A percentile compares a stretch with the other conserved stretches of the same genome.
Conservation (phyloP, 140 eudicot genomes). For the Ambrosia hybrid region DNA sequence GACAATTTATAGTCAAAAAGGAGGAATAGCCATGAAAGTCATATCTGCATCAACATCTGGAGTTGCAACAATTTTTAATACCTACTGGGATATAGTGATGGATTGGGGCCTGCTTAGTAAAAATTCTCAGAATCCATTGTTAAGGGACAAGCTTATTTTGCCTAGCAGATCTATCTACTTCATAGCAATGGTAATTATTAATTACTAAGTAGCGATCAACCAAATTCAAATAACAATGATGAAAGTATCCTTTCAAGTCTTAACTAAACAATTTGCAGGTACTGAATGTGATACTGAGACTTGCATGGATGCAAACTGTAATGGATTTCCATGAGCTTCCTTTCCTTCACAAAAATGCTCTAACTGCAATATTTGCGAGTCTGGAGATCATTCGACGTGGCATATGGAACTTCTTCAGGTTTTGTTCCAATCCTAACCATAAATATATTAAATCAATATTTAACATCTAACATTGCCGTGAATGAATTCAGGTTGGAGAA, state of each 20-base stretch:
- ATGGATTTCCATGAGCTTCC: conserved; percentile 39
- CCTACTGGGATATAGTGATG: conserved; percentile 56
- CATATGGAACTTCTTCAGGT: conserved; percentile 79
- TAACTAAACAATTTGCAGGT: conserved; percentile 36
- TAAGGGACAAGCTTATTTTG: conserved; percentile 67
- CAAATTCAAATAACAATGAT: too few species aligned
- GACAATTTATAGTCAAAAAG: conserved; percentile 40
- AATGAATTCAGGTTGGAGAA: conserved; percentile 45
- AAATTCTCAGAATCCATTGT: conserved; percentile 64
- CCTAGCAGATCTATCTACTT: conserved; percentile 55
- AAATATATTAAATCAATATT: too few species aligned
- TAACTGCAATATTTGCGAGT: conserved; percentile 38
- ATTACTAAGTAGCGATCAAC: too few species aligned
- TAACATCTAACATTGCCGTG: too few species aligned
- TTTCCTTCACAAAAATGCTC: conserved; percentile 38
- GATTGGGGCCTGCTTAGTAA: conserved; percentile 22
- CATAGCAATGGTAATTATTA: conserved; percentile 50
- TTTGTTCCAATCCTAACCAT: too few species aligned
- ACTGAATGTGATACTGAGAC: conserved; percentile 51
- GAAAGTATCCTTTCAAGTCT: too few species aligned
- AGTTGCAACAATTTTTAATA: conserved; percentile 35
- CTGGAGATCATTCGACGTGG: conserved; percentile 76
- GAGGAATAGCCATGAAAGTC: conserved; percentile 24
- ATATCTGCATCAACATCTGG: conserved; percentile 39
- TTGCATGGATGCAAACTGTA: conserved; percentile 67